A percentile compares a stretch with the other conserved stretches of the same genome.
These are phyloP conservation scores for Trichoderma breve DNA, from an alignment of 2,329 filamentous ascomycete genomes.

Conservation along the genomic window DNA sequence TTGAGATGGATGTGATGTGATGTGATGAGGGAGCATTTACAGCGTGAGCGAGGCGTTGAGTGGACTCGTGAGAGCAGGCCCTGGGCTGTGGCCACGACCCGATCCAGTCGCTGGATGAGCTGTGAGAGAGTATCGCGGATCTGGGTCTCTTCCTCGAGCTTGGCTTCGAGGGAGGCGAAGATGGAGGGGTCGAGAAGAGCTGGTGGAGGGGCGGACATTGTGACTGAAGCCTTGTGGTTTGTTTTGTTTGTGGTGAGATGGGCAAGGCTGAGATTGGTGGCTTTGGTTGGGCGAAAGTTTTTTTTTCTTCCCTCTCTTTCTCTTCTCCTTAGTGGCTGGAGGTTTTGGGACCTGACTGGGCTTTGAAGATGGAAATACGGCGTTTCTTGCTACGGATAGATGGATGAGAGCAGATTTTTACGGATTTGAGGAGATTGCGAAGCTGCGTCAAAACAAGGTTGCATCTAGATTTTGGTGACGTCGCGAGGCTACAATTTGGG, in stretches of 20 bases:
- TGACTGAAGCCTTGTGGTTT: neutral
- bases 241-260: slow-evolving; percentile 7
- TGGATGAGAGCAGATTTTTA: neutral
- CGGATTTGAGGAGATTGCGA: neutral
- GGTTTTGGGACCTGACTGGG: neutral
- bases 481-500: neutral
- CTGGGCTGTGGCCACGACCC: slow-evolving; percentile 76
- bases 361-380: neutral
- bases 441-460: neutral
- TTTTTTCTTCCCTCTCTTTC: neutral
- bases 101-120: slow-evolving; percentile 78
- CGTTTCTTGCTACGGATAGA: neutral
- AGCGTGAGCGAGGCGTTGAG: slow-evolving; percentile 68
- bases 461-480: neutral
- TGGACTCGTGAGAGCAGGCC: slow-evolving; percentile 86
- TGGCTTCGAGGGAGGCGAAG: slow-evolving; percentile 82
- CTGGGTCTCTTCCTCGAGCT: slow-evolving; percentile 82
- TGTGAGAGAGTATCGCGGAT: slow-evolving; percentile 81
- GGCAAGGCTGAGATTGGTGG: slow-evolving; percentile 3
- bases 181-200: slow-evolving; percentile 68
- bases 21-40: slow-evolving; percentile 36
- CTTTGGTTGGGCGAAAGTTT: neutral
- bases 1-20: no score
- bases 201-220: slow-evolving; percentile 29
- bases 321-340: neutral